Conservation (phyloP, 495 filamentous ascomycete species). For the Patellaria atrata region DNA sequence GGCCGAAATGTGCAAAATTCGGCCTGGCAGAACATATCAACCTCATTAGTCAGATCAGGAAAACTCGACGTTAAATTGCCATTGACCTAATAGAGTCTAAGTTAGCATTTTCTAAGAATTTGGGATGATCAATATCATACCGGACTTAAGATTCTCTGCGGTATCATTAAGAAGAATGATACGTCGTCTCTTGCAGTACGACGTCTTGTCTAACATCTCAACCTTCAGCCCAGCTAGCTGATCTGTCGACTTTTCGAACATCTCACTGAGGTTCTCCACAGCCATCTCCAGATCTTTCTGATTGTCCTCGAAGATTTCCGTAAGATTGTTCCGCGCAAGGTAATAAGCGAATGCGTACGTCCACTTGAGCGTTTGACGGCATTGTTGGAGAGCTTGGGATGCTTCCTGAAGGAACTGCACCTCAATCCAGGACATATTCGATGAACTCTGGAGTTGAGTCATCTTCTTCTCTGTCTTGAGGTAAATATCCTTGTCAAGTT, state of each 20-base stretch:
- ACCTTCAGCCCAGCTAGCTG: conserved; percentile 80
- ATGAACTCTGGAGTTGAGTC: conserved; percentile 81
- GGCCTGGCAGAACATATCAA: too few relatives aligned
- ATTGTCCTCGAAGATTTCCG: conserved; percentile 96
- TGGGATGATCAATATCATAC: conserved; percentile 36
- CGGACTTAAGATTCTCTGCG: conserved; percentile 73
- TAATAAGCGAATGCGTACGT: conserved; percentile 98
- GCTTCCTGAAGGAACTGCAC: conserved; percentile 91
- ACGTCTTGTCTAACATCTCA: conserved; percentile 94
- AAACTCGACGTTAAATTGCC: not conserved
- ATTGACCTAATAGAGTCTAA: not conserved
- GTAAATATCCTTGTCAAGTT: conserved; percentile 90
- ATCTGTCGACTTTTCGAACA: conserved; percentile 89
- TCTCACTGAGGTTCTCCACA: conserved; percentile 84
- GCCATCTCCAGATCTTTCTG: conserved; percentile 97
- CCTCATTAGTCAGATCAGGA: not conserved
- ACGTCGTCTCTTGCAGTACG: conserved; percentile 85
- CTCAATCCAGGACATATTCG: conserved; percentile 97
- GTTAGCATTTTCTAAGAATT: not conserved
- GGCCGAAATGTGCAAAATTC: too few relatives aligned
- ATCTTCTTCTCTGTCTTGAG: conserved; percentile 98
- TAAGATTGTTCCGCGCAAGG: conserved; percentile 83
- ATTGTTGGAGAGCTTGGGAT: conserved; percentile 86
- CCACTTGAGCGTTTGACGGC: conserved; percentile 95
- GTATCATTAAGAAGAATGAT: conserved; percentile 84